These are phyloP conservation scores for Oryza punctata DNA, from an alignment of 176 grass and related monocot species.

Conservation along the genomic window DNA sequence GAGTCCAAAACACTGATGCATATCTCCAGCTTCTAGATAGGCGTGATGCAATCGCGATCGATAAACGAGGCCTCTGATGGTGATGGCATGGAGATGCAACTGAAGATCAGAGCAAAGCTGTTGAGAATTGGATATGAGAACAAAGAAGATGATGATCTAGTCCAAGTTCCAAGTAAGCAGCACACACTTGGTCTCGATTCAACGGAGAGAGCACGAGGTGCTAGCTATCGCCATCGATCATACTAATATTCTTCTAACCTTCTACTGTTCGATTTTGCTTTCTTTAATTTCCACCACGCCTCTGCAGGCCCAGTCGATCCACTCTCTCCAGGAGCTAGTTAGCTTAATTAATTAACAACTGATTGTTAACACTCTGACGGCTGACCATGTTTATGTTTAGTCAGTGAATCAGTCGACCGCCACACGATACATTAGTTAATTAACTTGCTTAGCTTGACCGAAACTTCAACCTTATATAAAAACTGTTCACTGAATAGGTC, in stretches of 20 bases:
- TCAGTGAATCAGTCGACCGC: background rate
- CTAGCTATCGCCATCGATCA: background rate
- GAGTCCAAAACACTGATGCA: no score
- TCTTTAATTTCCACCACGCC: background rate
- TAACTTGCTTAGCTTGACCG: no score
- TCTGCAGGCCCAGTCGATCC: background rate
- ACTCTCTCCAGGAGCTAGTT: background rate
- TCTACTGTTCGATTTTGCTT: background rate
- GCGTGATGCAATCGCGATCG: no score
- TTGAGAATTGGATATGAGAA: background rate
- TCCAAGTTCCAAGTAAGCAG: background rate
- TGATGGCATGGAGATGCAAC: background rate
- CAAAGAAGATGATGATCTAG: background rate
- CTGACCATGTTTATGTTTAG: background rate
- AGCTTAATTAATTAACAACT: background rate
- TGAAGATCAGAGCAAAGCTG: background rate
- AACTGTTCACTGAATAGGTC: no score
- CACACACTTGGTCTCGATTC: background rate
- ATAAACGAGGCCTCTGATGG: background rate
- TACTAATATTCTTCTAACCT: background rate
- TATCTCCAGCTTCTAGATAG: no score
- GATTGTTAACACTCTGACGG: background rate
- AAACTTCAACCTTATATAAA: no score
- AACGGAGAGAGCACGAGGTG: slow-evolving; percentile 13
- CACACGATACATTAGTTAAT: no score